Conservation (phyloP, 2,329 filamentous ascomycete genomes). For the Exophiala sp. region DNA sequence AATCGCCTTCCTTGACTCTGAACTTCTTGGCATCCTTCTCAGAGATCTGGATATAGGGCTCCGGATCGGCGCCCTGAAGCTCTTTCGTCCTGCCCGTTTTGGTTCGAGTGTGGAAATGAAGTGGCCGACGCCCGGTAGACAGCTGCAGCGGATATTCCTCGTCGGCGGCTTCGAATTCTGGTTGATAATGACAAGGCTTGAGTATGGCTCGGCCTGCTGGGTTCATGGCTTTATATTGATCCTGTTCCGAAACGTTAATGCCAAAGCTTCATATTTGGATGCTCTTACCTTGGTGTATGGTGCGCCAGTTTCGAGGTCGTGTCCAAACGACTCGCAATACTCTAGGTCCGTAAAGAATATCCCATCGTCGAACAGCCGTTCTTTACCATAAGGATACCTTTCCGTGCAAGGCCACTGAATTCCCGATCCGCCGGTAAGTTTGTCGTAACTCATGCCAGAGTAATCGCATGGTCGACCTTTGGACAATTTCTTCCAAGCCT, state of each 20-base stretch:
- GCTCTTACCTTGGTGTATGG: slow-evolving; percentile 29
- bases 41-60: slow-evolving; percentile 33
- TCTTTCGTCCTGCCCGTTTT: slow-evolving; percentile 35
- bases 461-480: slow-evolving; percentile 37
- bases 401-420: slow-evolving; percentile 40
- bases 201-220: slow-evolving; percentile 37
- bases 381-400: slow-evolving; percentile 34
- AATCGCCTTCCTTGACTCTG: slow-evolving; percentile 32
- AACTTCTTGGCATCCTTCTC: slow-evolving; percentile 30
- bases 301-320: slow-evolving; percentile 38
- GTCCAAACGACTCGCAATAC: slow-evolving; percentile 37
- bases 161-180: slow-evolving; percentile 31
- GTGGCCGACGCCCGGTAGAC: slow-evolving; percentile 35
- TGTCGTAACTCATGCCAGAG: slow-evolving; percentile 34
- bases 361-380: slow-evolving; percentile 35
- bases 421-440: slow-evolving; percentile 36
- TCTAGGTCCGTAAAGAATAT: slow-evolving; percentile 37
- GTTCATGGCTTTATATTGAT: slow-evolving; percentile 32
- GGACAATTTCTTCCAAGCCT: slow-evolving; percentile 37
- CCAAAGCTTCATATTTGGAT: too few relatives aligned
- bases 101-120: slow-evolving; percentile 39
- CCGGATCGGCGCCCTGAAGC: slow-evolving; percentile 33
- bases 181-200: slow-evolving; percentile 34
- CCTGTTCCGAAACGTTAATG: too few relatives aligned
- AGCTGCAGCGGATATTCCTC: slow-evolving; percentile 35